A percentile compares a stretch with the other conserved stretches of the same genome.
These are phyloP conservation scores for Termitomyces sp. DNA, from an alignment of 768 basidiomycete species.

Conservation along the genomic window DNA sequence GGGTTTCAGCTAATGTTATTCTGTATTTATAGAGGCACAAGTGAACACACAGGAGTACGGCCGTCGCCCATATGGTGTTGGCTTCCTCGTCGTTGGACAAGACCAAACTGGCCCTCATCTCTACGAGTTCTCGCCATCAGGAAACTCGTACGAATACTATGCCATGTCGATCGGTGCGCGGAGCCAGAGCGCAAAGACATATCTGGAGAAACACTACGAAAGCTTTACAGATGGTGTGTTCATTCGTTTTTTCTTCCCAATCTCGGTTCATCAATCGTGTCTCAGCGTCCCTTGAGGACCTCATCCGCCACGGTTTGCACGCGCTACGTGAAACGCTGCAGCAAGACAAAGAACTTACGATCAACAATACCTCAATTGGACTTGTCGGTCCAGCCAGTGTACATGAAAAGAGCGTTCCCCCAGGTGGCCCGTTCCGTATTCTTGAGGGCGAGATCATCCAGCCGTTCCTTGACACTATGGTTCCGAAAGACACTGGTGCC, in stretches of 20 bases:
- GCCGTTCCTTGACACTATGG: constrained; percentile 75
- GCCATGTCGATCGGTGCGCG: constrained; percentile 99
- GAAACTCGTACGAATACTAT: constrained; percentile 95
- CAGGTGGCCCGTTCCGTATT: constrained; percentile 74
- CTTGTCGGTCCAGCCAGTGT: constrained; percentile 76
- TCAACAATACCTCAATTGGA: constrained; percentile 92
- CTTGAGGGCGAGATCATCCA: constrained; percentile 80
- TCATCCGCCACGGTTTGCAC: constrained; percentile 90
- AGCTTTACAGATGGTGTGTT: constrained; percentile 78
- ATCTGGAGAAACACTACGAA: constrained; percentile 92
- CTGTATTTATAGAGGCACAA: constrained; percentile 74
- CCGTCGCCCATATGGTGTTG: constrained; percentile 95
- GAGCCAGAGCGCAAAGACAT: constrained; percentile 98
- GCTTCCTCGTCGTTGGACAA: constrained; percentile 94
- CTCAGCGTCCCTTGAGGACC: constrained; percentile 77
- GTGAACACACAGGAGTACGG: constrained; percentile 99
- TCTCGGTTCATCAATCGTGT: neutral
- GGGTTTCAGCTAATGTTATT: neutral
- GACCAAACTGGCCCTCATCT: constrained; percentile 98
- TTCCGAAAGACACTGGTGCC: constrained; percentile 56
- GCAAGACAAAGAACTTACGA: constrained; percentile 94
- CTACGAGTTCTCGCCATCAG: constrained; percentile 97
- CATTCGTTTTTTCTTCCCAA: neutral
- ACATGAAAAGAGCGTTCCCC: constrained; percentile 49
- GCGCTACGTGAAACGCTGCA: constrained; percentile 96